Evolutionary conservation across 2,329 filamentous ascomycete genomes (phyloP), one percentile per base, ranked within the genome.

Genomic region (Curvularia verruculosa): DNA sequence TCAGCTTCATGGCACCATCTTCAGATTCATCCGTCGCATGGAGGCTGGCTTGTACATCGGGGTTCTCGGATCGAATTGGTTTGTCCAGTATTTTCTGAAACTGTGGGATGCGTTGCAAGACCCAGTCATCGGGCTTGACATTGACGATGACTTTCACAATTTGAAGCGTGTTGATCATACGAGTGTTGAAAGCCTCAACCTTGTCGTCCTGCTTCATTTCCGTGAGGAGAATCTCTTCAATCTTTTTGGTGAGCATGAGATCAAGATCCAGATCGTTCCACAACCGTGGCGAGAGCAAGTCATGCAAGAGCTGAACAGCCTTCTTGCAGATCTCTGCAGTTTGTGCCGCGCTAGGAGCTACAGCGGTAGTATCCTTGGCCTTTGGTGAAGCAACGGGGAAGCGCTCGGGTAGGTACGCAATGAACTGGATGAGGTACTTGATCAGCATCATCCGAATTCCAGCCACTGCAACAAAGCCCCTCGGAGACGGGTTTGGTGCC

Each of bases 371-470:
- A 45, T 75, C 73, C 47, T 76, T 75, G 80, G 80, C 23, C 80
- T 79, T 40, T 78, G 74, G 45, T 69, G 69, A 66, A 39, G 73
- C 87, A 21, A 92, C 85, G 19, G 88, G 87, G 73, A 90, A 97
- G 31, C 93, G 87, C 76, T 98, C 95, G 18, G 90, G 89, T 21
- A 97, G 83, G 49, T 92, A 90, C 1, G 92, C 93, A 66, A 98
- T 96, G 76, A 98, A 98, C 59, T 95, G 91, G 28, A 98, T 90
- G 29, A 99, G 84, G 71, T 98, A 99, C 77, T 96, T 97, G 46
- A 97, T 85, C 81, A 99, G 89, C 75, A 92, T 89, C 41, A 88
- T 84, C 19, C 93, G 86, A 52, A 90, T 86, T 1, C 84, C 75
- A 0, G 84, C 74, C 18, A 66, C 70, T 13, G 79, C 79, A 23